phyloP scores from a whole-genome alignment of 1,284 basidiomycete species.

The Athelia psychrophila region DNA sequence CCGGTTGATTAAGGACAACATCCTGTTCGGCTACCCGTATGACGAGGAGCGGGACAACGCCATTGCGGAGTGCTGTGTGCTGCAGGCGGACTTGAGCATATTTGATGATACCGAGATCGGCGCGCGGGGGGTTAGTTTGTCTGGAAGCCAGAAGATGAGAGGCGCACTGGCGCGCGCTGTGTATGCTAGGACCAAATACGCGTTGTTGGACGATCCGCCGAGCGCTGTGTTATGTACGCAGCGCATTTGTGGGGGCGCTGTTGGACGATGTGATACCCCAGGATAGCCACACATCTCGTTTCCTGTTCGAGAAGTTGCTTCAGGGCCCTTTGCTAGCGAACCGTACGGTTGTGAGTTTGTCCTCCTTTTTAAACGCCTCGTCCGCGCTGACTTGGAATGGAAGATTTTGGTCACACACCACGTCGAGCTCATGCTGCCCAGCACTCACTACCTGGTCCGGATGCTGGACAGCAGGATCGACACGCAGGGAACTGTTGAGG shows the following conservation, averaged over 20 bases:
- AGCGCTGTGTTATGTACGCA: conserved; percentile 56
- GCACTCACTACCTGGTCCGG: conserved; percentile 66
- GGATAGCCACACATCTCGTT: conserved; percentile 74
- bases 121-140: conserved; percentile 28
- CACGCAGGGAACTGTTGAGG: conserved; percentile 61
- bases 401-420: conserved; percentile 74
- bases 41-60: conserved; percentile 50
- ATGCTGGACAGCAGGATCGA: conserved; percentile 76
- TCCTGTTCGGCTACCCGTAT: conserved; percentile 54
- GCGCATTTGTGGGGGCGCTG: neutral
- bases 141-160: conserved; percentile 36
- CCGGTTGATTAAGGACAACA: conserved; percentile 51
- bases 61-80: conserved; percentile 57
- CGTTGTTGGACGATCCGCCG: conserved; percentile 70
- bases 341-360: conserved; percentile 63
- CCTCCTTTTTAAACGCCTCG: neutral
- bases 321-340: conserved; percentile 61
- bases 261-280: conserved; percentile 20
- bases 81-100: conserved; percentile 60
- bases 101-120: conserved; percentile 45
- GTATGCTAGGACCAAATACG: conserved; percentile 63
- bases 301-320: conserved; percentile 63
- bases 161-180: conserved; percentile 70
- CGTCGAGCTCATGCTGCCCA: conserved; percentile 70
- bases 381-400: conserved; percentile 3